phyloP scores from a whole-genome alignment of 2,329 filamentous ascomycete species.

The Aspergillus fijiensis region DNA sequence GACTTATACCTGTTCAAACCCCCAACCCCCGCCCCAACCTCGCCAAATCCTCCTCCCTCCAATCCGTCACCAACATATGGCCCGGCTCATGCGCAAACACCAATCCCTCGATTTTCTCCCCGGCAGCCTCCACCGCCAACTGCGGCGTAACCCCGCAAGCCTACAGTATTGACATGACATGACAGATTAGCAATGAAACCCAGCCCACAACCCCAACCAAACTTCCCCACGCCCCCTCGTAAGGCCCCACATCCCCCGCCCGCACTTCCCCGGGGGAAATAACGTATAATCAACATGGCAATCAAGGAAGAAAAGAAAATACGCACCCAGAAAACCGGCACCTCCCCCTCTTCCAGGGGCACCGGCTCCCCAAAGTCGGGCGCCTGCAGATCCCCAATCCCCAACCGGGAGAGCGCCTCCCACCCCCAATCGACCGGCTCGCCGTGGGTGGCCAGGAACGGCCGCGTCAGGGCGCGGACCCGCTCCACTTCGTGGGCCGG shows the following conservation, averaged over 20 bases:
- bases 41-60: slow-evolving; percentile 42
- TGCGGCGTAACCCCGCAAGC: slow-evolving; percentile 68
- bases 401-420: slow-evolving; percentile 54
- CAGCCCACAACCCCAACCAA: no score
- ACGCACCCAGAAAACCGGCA: slow-evolving; percentile 35
- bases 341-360: slow-evolving; percentile 40
- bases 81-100: slow-evolving; percentile 64
- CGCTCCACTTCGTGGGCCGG: slow-evolving; percentile 48
- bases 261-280: no score
- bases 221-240: not conserved
- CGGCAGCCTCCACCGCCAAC: slow-evolving; percentile 59
- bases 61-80: slow-evolving; percentile 62
- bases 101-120: slow-evolving; percentile 48
- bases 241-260: not conserved
- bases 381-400: slow-evolving; percentile 53
- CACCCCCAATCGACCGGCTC: slow-evolving; percentile 67
- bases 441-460: slow-evolving; percentile 59
- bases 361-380: slow-evolving; percentile 59
- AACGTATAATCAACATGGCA: no score
- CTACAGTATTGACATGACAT: slow-evolving; percentile 56
- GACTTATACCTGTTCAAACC: not conserved
- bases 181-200: not conserved
- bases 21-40: slow-evolving; percentile 9
- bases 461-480: slow-evolving; percentile 57
- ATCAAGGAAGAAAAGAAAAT: not conserved